These are phyloP conservation scores for Oropetium thomaeum DNA, from an alignment of 176 grass and related monocot species.

Conservation along the genomic window DNA sequence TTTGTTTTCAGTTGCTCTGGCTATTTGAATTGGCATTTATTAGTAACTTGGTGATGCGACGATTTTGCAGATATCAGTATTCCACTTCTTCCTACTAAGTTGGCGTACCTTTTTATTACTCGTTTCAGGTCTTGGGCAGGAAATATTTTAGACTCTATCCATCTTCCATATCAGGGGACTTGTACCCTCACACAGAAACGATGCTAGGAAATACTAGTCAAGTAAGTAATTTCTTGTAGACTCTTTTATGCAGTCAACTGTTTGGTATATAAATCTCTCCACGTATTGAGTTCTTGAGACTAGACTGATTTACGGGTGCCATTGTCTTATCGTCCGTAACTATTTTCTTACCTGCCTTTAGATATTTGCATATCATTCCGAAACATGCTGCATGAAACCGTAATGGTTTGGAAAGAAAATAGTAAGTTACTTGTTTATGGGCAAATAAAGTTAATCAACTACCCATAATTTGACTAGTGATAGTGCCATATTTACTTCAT, in stretches of 20 bases:
- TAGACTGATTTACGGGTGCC: not conserved
- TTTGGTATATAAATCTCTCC: not conserved
- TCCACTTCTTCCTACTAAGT: conserved; percentile 6
- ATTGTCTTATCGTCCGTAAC: not conserved
- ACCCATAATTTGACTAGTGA: not conserved
- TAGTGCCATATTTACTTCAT: not conserved
- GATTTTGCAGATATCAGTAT: not conserved
- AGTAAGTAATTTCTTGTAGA: conserved; percentile 49
- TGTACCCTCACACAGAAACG: conserved; percentile 70
- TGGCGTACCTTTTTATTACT: conserved; percentile 23
- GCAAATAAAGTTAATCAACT: not conserved
- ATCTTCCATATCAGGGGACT: conserved; percentile 45
- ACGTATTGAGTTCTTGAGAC: not conserved
- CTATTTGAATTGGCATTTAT: not conserved
- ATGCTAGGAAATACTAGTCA: conserved; percentile 83
- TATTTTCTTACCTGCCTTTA: not conserved
- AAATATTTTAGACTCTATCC: conserved; percentile 95
- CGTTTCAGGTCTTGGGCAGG: conserved; percentile 78
- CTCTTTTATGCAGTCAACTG: conserved; percentile 7
- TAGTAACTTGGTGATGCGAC: not conserved
- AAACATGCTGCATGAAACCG: not conserved
- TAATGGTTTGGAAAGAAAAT: conserved; percentile 5
- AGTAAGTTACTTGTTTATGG: not conserved
- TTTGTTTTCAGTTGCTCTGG: not conserved
- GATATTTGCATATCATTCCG: not conserved